phyloP scores from a whole-genome alignment of 2,329 filamentous ascomycete genomes.

The Phaeosphaeriaceae sp. region DNA sequence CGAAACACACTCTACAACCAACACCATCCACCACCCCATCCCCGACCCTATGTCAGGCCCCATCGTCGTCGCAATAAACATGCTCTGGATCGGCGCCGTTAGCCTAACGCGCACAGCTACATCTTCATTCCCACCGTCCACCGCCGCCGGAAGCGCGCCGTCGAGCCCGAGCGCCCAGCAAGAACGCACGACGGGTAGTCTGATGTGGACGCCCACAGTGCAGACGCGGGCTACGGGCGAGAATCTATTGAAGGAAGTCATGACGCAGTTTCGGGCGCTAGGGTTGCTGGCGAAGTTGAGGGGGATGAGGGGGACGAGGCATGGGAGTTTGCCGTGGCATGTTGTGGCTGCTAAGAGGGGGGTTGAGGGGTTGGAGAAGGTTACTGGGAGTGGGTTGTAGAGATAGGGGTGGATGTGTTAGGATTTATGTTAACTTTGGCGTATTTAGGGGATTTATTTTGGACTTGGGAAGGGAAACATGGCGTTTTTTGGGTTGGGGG shows the following conservation, averaged over 20 bases:
- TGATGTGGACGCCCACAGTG: conserved; percentile 44
- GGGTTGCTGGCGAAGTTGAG: conserved; percentile 72
- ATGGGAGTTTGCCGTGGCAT: conserved; percentile 76
- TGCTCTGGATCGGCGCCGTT: conserved; percentile 55
- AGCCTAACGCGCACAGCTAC: conserved; percentile 42
- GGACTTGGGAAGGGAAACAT: too few species aligned
- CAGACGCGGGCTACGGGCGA: conserved; percentile 56
- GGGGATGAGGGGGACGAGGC: conserved; percentile 63
- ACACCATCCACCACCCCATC: conserved; percentile 18
- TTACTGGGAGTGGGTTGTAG: too few species aligned
- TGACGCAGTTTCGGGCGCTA: conserved; percentile 71
- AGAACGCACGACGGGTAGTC: conserved; percentile 29
- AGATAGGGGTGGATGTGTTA: too few species aligned
- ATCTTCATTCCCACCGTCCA: conserved; percentile 37
- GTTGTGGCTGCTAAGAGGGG: conserved; percentile 74
- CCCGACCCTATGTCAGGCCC: conserved; percentile 37
- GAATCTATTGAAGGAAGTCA: conserved; percentile 70
- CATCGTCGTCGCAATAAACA: conserved; percentile 49
- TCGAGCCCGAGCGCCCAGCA: conserved; percentile 13
- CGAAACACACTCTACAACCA: conserved; percentile 15
- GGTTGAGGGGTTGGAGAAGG: conserved; percentile 61
- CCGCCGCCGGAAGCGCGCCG: conserved; percentile 8
- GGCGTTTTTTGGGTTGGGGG: too few species aligned
- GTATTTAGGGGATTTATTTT: too few species aligned
- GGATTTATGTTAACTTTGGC: too few species aligned